Conservation (phyloP, 768 basidiomycete genomes). For the Mycena filopes region DNA sequence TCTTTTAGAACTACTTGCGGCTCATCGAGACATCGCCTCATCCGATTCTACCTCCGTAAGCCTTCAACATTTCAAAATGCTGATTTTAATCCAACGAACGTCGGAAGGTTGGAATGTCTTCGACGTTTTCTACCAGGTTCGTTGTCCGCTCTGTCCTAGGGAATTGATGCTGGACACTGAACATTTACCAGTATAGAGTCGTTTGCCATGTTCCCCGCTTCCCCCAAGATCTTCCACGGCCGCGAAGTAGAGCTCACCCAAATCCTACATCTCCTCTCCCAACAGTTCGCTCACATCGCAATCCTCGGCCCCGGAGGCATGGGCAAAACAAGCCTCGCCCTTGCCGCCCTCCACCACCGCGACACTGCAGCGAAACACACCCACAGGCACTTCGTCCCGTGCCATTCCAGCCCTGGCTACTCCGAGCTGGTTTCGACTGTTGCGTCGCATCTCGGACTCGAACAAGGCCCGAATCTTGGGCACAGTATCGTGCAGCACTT, state of each 20-base stretch:
- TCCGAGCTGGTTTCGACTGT: constrained; percentile 1
- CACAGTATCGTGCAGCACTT: not conserved
- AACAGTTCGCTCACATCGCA: not conserved
- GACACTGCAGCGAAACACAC: not conserved
- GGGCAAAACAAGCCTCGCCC: constrained; percentile 15
- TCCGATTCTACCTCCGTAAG: not conserved
- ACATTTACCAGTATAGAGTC: not conserved
- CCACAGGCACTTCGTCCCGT: constrained; percentile 12
- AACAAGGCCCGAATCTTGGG: not conserved
- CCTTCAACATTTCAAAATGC: not conserved
- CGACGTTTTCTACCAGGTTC: not conserved
- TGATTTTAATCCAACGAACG: not conserved
- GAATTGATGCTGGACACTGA: no score
- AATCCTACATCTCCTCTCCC: not conserved
- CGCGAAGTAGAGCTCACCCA: not conserved
- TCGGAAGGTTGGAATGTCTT: not conserved
- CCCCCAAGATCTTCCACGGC: constrained; percentile 18
- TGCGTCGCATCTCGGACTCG: constrained; percentile 9
- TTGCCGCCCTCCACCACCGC: constrained; percentile 9
- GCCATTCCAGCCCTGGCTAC: not conserved
- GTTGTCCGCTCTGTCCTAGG: not conserved
- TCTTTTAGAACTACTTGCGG: not conserved
- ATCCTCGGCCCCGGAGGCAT: constrained; percentile 18
- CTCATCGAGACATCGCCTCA: not conserved
- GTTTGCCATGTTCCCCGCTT: constrained; percentile 3